phyloP scores from a whole-genome alignment of 441 rosid species.

The Gossypium aridum region DNA sequence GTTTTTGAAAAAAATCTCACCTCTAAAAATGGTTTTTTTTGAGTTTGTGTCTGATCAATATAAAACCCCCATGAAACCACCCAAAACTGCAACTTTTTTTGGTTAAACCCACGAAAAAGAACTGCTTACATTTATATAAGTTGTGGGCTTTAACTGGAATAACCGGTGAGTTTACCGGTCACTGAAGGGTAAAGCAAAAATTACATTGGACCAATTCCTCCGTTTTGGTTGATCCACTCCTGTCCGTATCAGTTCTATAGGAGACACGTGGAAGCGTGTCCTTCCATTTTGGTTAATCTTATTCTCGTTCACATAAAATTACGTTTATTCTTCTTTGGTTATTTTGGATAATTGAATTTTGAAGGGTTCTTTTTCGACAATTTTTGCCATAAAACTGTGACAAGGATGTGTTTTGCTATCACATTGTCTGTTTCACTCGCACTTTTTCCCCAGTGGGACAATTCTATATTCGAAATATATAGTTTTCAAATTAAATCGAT shows the following conservation, averaged over 20 bases:
- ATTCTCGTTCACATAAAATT: constrained; percentile 15
- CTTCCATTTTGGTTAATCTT: constrained; percentile 22
- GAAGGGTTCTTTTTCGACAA: not conserved
- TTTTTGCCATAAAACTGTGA: not conserved
- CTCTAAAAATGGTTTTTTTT: constrained; percentile 4
- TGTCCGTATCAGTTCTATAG: constrained; percentile 12
- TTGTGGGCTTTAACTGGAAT: constrained; percentile 13
- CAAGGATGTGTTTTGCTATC: not conserved
- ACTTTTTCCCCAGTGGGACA: not conserved
- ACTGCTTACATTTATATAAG: constrained; percentile 4
- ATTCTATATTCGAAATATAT: not conserved
- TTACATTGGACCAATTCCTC: constrained; percentile 34
- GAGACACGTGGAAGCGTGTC: constrained; percentile 29
- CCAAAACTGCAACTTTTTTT: not conserved
- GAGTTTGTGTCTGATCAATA: constrained; percentile 29
- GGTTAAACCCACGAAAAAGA: constrained; percentile 17
- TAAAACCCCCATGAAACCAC: constrained; percentile 38
- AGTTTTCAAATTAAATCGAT: too few relatives aligned
- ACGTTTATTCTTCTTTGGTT: not conserved
- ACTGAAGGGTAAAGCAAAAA: constrained; percentile 25
- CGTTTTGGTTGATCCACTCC: constrained; percentile 27
- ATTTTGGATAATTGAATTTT: not conserved
- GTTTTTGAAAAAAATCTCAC: constrained; percentile 5
- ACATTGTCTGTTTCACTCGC: not conserved
- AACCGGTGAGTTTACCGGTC: constrained; percentile 27